A percentile compares a stretch with the other conserved stretches of the same genome.
These are phyloP conservation scores for Phalaenopsis aphrodite DNA, from an alignment of 106 monocot species.

Conservation along the genomic window DNA sequence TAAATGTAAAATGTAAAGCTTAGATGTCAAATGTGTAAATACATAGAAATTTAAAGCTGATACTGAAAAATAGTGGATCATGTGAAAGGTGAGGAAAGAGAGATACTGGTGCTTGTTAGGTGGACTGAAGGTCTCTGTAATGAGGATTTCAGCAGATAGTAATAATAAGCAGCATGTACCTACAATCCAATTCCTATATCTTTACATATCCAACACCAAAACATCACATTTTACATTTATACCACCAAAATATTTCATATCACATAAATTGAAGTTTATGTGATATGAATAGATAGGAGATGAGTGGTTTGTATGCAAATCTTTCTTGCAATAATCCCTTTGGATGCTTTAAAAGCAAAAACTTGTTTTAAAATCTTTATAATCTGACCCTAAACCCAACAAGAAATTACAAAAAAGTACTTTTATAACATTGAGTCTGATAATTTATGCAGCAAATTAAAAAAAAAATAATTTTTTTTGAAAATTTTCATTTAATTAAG, in stretches of 20 bases:
- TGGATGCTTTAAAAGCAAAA: too few relatives aligned
- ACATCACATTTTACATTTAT: too few relatives aligned
- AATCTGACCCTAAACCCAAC: background rate
- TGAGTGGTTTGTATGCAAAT: too few relatives aligned
- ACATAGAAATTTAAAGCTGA: background rate
- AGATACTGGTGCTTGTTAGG: background rate
- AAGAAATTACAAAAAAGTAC: background rate
- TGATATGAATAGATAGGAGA: too few relatives aligned
- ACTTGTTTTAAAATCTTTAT: background rate
- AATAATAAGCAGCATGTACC: background rate
- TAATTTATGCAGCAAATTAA: background rate
- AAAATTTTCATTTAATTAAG: background rate
- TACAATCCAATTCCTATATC: too few relatives aligned
- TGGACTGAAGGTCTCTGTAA: background rate
- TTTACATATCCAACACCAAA: too few relatives aligned
- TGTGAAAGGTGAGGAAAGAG: slow-evolving; percentile 7
- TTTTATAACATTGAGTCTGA: background rate
- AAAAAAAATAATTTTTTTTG: background rate
- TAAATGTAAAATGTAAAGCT: too few relatives aligned
- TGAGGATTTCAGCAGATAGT: background rate
- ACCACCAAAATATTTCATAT: too few relatives aligned
- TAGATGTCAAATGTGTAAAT: too few relatives aligned
- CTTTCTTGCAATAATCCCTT: too few relatives aligned
- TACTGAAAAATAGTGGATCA: background rate
- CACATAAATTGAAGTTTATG: too few relatives aligned